Evolutionary conservation across 169 alveolate genomes (phyloP).

Genomic region (Plasmodium cynomolgi): DNA sequence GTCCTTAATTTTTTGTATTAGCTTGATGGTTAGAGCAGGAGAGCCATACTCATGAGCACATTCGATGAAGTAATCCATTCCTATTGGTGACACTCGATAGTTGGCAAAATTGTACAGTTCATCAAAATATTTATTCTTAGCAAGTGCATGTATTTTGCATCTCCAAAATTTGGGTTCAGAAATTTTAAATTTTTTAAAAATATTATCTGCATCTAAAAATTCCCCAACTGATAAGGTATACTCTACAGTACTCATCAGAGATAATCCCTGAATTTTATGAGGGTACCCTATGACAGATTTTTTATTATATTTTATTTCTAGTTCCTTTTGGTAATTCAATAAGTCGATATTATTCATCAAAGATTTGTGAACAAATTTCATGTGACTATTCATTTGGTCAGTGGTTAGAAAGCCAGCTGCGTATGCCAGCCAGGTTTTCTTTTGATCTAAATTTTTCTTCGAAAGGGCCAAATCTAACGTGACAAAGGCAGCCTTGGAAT

Average conservation of each 20-base stretch:
- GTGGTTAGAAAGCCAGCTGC: constrained; percentile 65
- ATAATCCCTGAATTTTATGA: constrained; percentile 74
- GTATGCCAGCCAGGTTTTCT: constrained; percentile 66
- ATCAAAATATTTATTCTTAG: constrained; percentile 76
- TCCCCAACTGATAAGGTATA: constrained; percentile 70
- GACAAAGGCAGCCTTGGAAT: constrained; percentile 62
- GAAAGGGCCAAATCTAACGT: constrained; percentile 57
- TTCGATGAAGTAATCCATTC: constrained; percentile 78
- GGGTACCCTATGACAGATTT: constrained; percentile 75
- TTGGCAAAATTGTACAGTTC: constrained; percentile 77
- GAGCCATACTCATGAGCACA: constrained; percentile 56
- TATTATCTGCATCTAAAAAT: constrained; percentile 75
- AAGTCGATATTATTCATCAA: constrained; percentile 50
- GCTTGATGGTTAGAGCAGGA: constrained; percentile 25
- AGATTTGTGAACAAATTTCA: constrained; percentile 45
- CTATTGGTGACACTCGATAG: constrained; percentile 78
- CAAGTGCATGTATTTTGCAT: constrained; percentile 75
- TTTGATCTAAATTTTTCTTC: constrained; percentile 36
- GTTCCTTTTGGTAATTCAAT: constrained; percentile 57
- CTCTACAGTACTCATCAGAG: constrained; percentile 76
- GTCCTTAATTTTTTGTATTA: constrained; percentile 69
- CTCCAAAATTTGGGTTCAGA: constrained; percentile 80
- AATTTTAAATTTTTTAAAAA: constrained; percentile 74
- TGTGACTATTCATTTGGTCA: constrained; percentile 62
- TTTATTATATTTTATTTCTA: constrained; percentile 76